A percentile compares a stretch with the other conserved stretches of the same genome.
Evolutionary conservation across 345 rosid genomes (phyloP).

Genomic region (Barbarea vulgaris): DNA sequence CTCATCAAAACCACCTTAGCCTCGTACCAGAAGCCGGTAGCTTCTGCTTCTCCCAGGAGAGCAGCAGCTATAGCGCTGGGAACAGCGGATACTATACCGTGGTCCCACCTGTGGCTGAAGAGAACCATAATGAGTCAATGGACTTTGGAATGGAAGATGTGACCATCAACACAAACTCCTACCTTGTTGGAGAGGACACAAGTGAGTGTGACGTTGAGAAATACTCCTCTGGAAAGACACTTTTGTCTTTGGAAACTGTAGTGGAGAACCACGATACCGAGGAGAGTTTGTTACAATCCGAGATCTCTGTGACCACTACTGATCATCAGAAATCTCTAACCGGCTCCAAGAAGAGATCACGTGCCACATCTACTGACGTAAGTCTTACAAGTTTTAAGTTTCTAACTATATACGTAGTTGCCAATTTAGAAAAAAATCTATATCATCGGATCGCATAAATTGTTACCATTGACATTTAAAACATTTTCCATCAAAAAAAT

Average conservation of each 20-base stretch:
- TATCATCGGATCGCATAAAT: not conserved
- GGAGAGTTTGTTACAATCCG: conserved; percentile 38
- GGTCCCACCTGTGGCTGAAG: conserved; percentile 38
- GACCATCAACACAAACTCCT: conserved; percentile 48
- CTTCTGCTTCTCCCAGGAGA: conserved; percentile 48
- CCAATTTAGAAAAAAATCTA: not conserved
- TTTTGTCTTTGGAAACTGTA: conserved; percentile 33
- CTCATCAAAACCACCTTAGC: conserved; percentile 32
- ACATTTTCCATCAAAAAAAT: not conserved
- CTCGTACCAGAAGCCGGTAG: conserved; percentile 29
- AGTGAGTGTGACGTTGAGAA: conserved; percentile 49
- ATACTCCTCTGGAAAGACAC: conserved; percentile 37
- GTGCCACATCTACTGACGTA: conserved; percentile 50
- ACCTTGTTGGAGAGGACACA: conserved; percentile 49
- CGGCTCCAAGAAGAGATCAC: conserved; percentile 60
- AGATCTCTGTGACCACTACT: conserved; percentile 36
- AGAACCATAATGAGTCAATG: conserved; percentile 43
- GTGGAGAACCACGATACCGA: conserved; percentile 34
- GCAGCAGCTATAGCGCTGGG: conserved; percentile 45
- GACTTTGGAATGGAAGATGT: conserved; percentile 51
- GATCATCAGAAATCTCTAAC: conserved; percentile 42
- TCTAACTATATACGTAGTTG: not conserved
- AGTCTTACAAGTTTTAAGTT: conserved; percentile 35
- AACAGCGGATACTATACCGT: conserved; percentile 25
- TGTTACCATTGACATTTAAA: not conserved